Conservation (phyloP, 768 basidiomycete species). For the Pleurotus ostreatus region DNA sequence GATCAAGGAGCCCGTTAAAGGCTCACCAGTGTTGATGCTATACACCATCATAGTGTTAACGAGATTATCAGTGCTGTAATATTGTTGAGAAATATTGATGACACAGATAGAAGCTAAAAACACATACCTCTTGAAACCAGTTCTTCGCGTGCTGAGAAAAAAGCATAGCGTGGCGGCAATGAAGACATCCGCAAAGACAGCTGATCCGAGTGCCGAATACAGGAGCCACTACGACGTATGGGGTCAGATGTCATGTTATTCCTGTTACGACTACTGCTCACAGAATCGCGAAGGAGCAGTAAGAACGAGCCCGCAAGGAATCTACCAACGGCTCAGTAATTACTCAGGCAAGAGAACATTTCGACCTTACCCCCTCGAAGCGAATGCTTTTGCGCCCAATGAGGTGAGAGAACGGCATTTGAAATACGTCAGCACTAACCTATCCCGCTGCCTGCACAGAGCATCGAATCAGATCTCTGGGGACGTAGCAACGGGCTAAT, state of each 20-base stretch:
- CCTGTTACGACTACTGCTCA: not conserved
- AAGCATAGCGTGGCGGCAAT: conserved; percentile 39
- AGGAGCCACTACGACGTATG: conserved; percentile 21
- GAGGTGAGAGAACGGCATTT: not conserved
- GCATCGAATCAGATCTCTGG: not conserved
- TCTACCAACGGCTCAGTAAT: conserved; percentile 9
- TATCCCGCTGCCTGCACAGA: not conserved
- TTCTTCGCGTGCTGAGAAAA: conserved; percentile 35
- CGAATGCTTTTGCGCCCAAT: conserved; percentile 19
- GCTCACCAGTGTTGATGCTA: conserved; percentile 38
- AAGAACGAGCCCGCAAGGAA: conserved; percentile 20
- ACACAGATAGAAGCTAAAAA: not conserved
- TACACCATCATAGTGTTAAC: conserved; percentile 42
- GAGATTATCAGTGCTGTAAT: conserved; percentile 32
- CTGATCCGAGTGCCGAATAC: conserved; percentile 27
- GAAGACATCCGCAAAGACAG: conserved; percentile 41
- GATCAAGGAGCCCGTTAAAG: not conserved
- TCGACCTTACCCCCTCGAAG: conserved; percentile 22
- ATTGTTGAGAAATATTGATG: not conserved
- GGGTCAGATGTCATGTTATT: not conserved
- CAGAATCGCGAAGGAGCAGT: conserved; percentile 13
- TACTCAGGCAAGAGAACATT: not conserved
- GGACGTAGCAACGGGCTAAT: not conserved
- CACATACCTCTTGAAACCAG: conserved; percentile 28
- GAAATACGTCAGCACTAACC: not conserved